Evolutionary conservation across 192 early-diverging fungal genomes (phyloP), one percentile per base, ranked within the genome.

Genomic region (Jimgerdemannia lactiflua): DNA sequence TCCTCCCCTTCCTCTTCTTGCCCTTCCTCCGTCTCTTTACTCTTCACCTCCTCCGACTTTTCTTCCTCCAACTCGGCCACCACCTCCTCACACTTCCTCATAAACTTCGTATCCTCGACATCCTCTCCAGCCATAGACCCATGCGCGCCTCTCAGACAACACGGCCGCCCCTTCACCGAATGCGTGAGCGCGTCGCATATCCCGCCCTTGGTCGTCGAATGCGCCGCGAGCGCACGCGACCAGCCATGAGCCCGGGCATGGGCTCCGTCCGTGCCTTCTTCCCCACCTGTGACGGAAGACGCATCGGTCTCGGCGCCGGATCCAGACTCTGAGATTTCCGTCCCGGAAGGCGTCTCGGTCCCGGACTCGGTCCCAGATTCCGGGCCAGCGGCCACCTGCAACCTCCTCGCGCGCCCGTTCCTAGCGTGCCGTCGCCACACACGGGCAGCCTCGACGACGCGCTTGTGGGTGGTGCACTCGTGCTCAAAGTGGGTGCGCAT

Each of bases 81-180:
- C 8, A 14, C 49, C 14, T 59, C 49, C 14, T 6, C 49, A 59
- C 49, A 59, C 49, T 59, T 59, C 49, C 49, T 59, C 49, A 10
- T 59, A 14, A 59, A 59, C 49, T 14, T 59, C 14, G 6, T 14
- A 14, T 59, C 49, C 49, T 59, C 49, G 6, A 10, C 49, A 59
- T 87, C 79, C 70, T 80, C 77, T 42, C 85, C 29, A 29, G 29
- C 81, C 43, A 71, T 80, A 29, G 80, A 70, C n/a, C 80, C 76
- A 29, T 79, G 78, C 19, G 80, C 49, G 49, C 74, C 75, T 3
- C 72, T 87, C 82, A 69, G 78, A 71, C 14, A 80, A 74, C 10
- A 86, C 81, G 64, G 84, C 76, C 6, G 79, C 39, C 73, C 75
- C 3, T 80, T 73, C 44, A 59, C 41, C 4, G 84, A 72, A 65